These are phyloP conservation scores for Agaricales sp. DNA, from an alignment of 1,284 basidiomycete genomes.

Conservation along the genomic window DNA sequence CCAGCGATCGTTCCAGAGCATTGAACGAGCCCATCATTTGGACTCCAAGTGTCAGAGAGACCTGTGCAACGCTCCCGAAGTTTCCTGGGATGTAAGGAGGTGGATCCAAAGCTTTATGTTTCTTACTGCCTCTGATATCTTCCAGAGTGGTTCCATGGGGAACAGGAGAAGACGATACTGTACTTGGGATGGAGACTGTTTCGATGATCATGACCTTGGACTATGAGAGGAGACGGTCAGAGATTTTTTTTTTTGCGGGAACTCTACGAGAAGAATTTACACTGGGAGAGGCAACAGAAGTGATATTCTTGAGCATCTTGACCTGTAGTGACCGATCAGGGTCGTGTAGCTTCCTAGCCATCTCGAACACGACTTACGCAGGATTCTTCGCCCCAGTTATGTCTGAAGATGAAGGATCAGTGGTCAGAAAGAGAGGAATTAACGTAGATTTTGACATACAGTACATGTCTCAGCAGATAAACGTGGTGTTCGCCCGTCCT, in stretches of 20 bases:
- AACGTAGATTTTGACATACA: background rate
- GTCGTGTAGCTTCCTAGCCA: background rate
- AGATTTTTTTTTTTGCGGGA: too few species aligned
- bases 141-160: background rate
- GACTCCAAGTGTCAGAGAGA: background rate
- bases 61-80: background rate
- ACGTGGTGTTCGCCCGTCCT: background rate
- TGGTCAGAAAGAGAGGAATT: background rate
- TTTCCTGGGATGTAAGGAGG: background rate
- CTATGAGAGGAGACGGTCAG: background rate
- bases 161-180: background rate
- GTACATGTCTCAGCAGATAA: background rate
- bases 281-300: background rate
- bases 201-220: background rate
- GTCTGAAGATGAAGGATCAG: background rate
- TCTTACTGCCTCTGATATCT: background rate
- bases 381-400: background rate
- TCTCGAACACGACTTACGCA: background rate
- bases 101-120: background rate
- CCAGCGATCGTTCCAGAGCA: background rate
- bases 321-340: background rate
- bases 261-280: background rate
- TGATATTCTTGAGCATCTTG: background rate
- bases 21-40: background rate
- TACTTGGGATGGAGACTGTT: background rate